phyloP scores from a whole-genome alignment of 1,139 yeast species.

The Zygoascus hellenicus region DNA sequence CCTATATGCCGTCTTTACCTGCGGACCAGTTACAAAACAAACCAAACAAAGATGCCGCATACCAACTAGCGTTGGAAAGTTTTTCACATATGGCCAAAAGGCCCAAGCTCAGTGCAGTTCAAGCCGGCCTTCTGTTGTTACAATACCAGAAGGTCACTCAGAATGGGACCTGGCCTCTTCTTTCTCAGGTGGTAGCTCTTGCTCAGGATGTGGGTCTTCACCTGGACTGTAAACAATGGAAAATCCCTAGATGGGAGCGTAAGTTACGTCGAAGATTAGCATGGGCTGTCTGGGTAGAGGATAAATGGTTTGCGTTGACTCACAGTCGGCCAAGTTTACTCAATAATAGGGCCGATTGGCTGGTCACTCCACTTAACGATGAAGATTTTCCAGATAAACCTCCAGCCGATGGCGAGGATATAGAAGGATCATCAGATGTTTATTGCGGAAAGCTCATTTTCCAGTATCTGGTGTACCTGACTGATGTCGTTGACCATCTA shows the following conservation, averaged over 20 bases:
- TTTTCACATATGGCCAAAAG: slow-evolving; percentile 38
- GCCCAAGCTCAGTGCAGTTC: slow-evolving; percentile 42
- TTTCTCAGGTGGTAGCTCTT: slow-evolving; percentile 78
- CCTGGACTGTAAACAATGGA: slow-evolving; percentile 64
- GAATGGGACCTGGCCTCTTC: slow-evolving; percentile 72
- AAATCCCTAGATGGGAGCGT: slow-evolving; percentile 28
- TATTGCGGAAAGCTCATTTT: slow-evolving; percentile 9
- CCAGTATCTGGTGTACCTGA: slow-evolving; percentile 11
- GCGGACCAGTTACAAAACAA: slow-evolving; percentile 31
- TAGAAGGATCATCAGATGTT: slow-evolving; percentile 12
- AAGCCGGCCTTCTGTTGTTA: slow-evolving; percentile 40
- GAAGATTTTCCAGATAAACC: slow-evolving; percentile 14
- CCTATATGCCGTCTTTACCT: slow-evolving; percentile 33
- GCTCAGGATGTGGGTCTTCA: slow-evolving; percentile 86
- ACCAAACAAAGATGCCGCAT: slow-evolving; percentile 2
- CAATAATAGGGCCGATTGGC: slow-evolving; percentile 20
- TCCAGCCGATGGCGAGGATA: slow-evolving; percentile 8
- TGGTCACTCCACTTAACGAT: slow-evolving; percentile 11
- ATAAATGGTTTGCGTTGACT: slow-evolving; percentile 30
- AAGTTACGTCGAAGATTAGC: slow-evolving; percentile 23
- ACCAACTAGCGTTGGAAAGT: slow-evolving; percentile 33
- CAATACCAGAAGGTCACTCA: slow-evolving; percentile 28
- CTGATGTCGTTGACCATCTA: slow-evolving; percentile 10
- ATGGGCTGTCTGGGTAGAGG: slow-evolving; percentile 31
- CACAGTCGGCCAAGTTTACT: slow-evolving; percentile 35